Evolutionary conservation across 306 rosid species (phyloP).

Genomic region (Cucurbita moschata): DNA sequence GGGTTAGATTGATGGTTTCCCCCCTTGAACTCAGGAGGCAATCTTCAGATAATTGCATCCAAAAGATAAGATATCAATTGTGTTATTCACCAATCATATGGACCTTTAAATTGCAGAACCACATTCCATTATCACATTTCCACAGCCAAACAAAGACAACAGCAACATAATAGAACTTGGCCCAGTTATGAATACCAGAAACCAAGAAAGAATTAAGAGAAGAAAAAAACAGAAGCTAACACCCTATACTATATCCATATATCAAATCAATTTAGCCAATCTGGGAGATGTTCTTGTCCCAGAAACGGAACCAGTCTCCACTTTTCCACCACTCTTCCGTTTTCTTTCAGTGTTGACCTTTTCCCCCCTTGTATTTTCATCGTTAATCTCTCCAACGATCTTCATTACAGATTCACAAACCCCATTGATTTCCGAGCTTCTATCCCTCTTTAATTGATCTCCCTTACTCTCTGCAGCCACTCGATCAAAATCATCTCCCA

Average conservation of each 20-base stretch:
- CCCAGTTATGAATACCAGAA: neutral
- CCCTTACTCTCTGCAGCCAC: constrained; percentile 35
- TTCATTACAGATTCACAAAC: constrained; percentile 16
- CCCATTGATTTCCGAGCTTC: constrained; percentile 12
- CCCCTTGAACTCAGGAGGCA: neutral
- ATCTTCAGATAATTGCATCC: neutral
- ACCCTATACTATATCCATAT: neutral
- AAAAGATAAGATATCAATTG: neutral
- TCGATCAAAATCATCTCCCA: constrained; percentile 65
- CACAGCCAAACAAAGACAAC: neutral
- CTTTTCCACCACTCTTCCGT: neutral
- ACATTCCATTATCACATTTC: neutral
- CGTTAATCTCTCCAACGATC: constrained; percentile 19
- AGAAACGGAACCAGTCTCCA: constrained; percentile 10
- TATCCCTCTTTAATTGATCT: constrained; percentile 3
- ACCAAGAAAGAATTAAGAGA: neutral
- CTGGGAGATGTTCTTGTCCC: constrained; percentile 43
- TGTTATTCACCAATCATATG: too few species aligned
- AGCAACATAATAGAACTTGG: neutral
- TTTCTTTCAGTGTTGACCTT: constrained; percentile 8
- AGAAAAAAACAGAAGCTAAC: neutral
- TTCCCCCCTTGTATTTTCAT: constrained; percentile 11
- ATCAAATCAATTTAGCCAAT: constrained; percentile 21
- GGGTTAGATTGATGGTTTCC: neutral
- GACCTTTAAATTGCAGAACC: neutral